Conservation (phyloP, 495 filamentous ascomycete genomes). For the Pseudomonodictys pantanalensis region DNA sequence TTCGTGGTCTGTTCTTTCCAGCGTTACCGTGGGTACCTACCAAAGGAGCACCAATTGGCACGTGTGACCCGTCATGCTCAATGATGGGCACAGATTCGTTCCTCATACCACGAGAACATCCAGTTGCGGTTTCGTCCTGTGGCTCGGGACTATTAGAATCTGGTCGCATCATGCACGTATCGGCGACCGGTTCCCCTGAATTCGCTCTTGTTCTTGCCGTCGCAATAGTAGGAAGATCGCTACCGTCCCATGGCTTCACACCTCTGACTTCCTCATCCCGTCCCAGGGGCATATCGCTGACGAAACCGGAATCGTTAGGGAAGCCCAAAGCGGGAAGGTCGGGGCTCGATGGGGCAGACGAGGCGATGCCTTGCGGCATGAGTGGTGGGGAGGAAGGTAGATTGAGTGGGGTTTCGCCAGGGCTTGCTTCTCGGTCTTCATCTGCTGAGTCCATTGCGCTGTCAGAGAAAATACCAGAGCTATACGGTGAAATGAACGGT, state of each 20-base stretch:
- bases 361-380: constrained; percentile 16
- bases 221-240: constrained; percentile 9
- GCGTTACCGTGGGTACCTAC: too few relatives aligned
- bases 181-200: background rate
- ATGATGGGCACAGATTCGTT: too few relatives aligned
- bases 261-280: constrained; percentile 17
- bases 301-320: constrained; percentile 32
- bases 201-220: constrained; percentile 4
- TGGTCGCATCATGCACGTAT: constrained; percentile 17
- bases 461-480: constrained; percentile 22
- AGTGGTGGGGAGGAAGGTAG: constrained; percentile 35
- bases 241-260: constrained; percentile 10
- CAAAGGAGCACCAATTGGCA: too few relatives aligned
- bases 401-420: constrained; percentile 30
- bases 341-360: constrained; percentile 31
- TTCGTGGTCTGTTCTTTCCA: too few relatives aligned
- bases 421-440: constrained; percentile 29
- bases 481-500: constrained; percentile 22
- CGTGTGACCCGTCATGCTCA: too few relatives aligned
- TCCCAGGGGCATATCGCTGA: constrained; percentile 23
- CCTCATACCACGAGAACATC: too few relatives aligned
- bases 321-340: constrained; percentile 25
- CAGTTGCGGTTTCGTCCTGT: constrained; percentile 16
- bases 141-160: constrained; percentile 17
- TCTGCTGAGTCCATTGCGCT: constrained; percentile 30